Evolutionary conservation across 106 monocot species (phyloP).

Genomic region (Posidonia australis): DNA sequence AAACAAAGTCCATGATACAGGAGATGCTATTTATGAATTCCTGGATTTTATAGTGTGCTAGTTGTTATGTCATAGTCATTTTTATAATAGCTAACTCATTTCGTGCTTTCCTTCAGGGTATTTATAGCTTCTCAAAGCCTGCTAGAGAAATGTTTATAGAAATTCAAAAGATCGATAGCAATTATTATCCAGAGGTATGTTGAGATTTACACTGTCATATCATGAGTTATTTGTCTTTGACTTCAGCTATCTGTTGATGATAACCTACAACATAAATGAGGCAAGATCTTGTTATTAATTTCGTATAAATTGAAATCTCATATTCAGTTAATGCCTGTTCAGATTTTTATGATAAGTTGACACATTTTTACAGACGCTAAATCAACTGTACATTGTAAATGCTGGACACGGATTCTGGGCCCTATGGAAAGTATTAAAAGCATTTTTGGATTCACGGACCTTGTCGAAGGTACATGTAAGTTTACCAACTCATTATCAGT

Average conservation of each 20-base stretch:
- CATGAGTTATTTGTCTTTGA: too few species aligned
- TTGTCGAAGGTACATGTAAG: conserved; percentile 48
- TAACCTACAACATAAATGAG: too few species aligned
- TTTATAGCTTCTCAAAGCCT: conserved; percentile 42
- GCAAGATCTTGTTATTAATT: too few species aligned
- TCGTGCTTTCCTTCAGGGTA: conserved; percentile 22
- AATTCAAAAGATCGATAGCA: conserved; percentile 66
- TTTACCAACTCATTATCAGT: too few species aligned
- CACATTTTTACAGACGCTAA: conserved; percentile 31
- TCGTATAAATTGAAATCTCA: too few species aligned
- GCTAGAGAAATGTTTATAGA: conserved; percentile 48
- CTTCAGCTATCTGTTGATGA: too few species aligned
- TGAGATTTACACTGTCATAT: too few species aligned
- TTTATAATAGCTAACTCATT: conserved; percentile 4
- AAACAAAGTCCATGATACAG: too few species aligned
- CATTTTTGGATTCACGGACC: conserved; percentile 48
- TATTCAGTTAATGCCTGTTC: background rate
- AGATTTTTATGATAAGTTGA: background rate
- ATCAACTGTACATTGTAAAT: conserved; percentile 50
- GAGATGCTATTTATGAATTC: too few species aligned
- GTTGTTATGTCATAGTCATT: background rate
- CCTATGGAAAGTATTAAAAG: conserved; percentile 42
- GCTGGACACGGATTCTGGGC: conserved; percentile 55
- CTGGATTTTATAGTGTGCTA: background rate
- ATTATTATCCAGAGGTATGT: conserved; percentile 67